These are phyloP conservation scores for Aureobasidium sp. DNA, from an alignment of 2,329 filamentous ascomycete genomes.

Conservation along the genomic window DNA sequence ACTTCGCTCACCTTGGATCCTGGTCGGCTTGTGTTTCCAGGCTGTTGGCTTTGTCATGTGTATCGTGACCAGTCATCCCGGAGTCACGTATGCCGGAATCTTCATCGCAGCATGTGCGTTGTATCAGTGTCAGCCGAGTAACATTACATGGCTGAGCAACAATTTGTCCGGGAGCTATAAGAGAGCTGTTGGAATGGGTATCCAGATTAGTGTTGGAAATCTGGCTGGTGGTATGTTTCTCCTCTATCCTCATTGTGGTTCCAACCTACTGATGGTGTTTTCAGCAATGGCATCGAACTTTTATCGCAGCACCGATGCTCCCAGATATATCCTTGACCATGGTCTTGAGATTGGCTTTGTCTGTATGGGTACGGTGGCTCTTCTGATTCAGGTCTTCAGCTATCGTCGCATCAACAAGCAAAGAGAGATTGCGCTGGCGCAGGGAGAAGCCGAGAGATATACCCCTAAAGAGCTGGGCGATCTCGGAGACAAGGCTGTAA, in stretches of 20 bases:
- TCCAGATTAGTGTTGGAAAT: constrained; percentile 45
- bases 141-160: constrained; percentile 44
- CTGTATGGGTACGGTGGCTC: constrained; percentile 37
- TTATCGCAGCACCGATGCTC: constrained; percentile 47
- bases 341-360: constrained; percentile 45
- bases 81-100: constrained; percentile 24
- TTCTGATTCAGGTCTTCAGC: constrained; percentile 37
- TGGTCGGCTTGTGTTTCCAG: constrained; percentile 19
- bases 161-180: constrained; percentile 48
- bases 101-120: constrained; percentile 22
- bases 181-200: constrained; percentile 40
- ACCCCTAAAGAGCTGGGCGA: constrained; percentile 48
- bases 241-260: neutral
- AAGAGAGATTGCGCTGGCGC: constrained; percentile 33
- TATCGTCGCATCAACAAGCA: constrained; percentile 54
- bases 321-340: constrained; percentile 45
- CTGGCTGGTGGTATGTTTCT: constrained; percentile 26
- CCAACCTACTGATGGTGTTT: too few species aligned
- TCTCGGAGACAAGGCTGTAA: constrained; percentile 53
- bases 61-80: constrained; percentile 17
- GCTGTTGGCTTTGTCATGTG: constrained; percentile 22
- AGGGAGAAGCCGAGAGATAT: constrained; percentile 32
- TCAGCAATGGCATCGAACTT: constrained; percentile 63
- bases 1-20: constrained; percentile 21
- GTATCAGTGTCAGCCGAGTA: constrained; percentile 22